Percentiles rank a stretch among this genome's conserved stretches.
Evolutionary conservation across 148 eudicot genomes (phyloP).

Genomic region (Beta vulgaris): DNA sequence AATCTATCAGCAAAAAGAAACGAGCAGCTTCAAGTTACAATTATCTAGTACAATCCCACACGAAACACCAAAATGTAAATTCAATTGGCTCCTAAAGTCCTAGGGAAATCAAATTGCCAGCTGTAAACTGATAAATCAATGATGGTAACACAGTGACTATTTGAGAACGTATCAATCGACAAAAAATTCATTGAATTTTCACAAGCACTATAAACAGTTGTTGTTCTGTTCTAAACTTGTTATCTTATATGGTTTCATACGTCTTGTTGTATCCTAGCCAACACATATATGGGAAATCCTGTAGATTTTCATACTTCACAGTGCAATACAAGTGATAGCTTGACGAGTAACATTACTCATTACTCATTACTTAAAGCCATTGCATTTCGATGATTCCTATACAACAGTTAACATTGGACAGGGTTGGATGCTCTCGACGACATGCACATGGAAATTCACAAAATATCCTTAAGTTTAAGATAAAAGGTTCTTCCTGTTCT

Average conservation of each 20-base stretch:
- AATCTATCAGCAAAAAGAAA: not conserved
- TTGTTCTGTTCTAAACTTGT: not conserved
- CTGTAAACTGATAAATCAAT: not conserved
- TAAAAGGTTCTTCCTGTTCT: no score
- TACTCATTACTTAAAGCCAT: no score
- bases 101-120: not conserved
- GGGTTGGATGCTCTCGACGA: no score
- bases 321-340: not conserved
- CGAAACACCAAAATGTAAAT: not conserved
- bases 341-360: not conserved
- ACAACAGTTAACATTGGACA: no score
- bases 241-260: not conserved
- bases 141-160: not conserved
- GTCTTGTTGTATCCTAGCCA: not conserved
- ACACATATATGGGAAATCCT: not conserved
- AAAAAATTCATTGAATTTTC: not conserved
- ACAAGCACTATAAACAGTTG: not conserved
- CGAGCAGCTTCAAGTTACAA: slow-evolving; percentile 1
- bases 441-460: not conserved
- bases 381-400: not conserved
- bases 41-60: not conserved
- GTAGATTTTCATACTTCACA: not conserved
- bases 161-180: no score
- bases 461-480: not conserved
- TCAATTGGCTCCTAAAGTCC: not conserved